Evolutionary conservation across 1,139 yeast species (phyloP).

Genomic region (Lodderomyces beijingensis): DNA sequence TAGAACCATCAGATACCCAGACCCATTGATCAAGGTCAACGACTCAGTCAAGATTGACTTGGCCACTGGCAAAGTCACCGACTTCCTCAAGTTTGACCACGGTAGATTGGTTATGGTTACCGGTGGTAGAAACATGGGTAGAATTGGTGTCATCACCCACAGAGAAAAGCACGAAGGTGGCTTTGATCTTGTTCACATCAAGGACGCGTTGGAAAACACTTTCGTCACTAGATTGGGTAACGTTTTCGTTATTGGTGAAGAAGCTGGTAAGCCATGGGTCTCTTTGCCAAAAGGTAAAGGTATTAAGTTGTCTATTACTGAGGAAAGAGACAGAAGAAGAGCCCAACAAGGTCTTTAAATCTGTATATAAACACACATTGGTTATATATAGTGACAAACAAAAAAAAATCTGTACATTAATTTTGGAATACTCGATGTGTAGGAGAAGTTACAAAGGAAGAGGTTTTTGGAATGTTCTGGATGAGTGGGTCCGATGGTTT

Average conservation of each 20-base stretch:
- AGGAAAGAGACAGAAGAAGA: slow-evolving; percentile 99
- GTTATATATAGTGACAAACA: background rate
- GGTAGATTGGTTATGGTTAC: slow-evolving; percentile 97
- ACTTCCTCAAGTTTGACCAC: slow-evolving; percentile 89
- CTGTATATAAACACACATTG: slow-evolving; percentile 3
- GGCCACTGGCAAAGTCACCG: slow-evolving; percentile 91
- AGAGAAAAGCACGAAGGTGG: slow-evolving; percentile 99
- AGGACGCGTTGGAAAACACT: slow-evolving; percentile 95
- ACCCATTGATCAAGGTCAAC: slow-evolving; percentile 91
- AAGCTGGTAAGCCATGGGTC: slow-evolving; percentile 95
- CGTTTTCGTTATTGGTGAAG: slow-evolving; percentile 92
- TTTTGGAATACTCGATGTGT: too few species aligned
- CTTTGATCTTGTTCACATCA: slow-evolving; percentile 97
- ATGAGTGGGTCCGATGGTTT: too few species aligned
- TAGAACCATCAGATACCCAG: slow-evolving; percentile 99
- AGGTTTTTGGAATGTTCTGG: too few species aligned
- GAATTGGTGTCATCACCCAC: slow-evolving; percentile 97
- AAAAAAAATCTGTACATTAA: too few species aligned
- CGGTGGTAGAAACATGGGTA: slow-evolving; percentile 99
- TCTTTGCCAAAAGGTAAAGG: slow-evolving; percentile 99
- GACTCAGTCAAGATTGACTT: slow-evolving; percentile 96
- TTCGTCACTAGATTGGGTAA: slow-evolving; percentile 97
- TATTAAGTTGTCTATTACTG: slow-evolving; percentile 95
- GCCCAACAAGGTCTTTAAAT: slow-evolving; percentile 51
- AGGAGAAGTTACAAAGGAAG: too few species aligned